Conservation (phyloP, 306 rosid genomes). For the Mucuna pruriens region DNA sequence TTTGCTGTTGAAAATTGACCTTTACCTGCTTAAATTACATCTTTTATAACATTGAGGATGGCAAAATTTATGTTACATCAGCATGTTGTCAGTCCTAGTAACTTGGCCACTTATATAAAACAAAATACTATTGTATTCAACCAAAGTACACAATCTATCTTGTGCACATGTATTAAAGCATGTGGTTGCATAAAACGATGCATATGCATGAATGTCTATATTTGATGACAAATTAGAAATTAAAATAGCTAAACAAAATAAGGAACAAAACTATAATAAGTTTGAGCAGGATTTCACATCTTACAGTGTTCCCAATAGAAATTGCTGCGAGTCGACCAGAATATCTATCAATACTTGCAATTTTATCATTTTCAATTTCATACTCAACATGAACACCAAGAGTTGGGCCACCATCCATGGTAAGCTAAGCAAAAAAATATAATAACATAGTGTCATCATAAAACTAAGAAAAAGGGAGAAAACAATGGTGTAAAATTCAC, state of each 20-base stretch:
- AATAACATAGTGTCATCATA: slow-evolving; percentile 20
- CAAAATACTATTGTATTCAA: not conserved
- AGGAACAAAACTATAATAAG: slow-evolving; percentile 9
- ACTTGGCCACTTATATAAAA: not conserved
- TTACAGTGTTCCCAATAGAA: slow-evolving; percentile 81
- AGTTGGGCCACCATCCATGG: slow-evolving; percentile 88
- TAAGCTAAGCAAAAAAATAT: slow-evolving; percentile 59
- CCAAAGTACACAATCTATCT: not conserved
- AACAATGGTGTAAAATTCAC: slow-evolving; percentile 1
- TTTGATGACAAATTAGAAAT: slow-evolving; percentile 9
- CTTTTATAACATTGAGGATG: not conserved
- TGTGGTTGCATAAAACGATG: not conserved
- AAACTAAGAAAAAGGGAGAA: slow-evolving; percentile 12
- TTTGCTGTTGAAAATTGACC: not conserved
- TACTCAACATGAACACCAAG: slow-evolving; percentile 71
- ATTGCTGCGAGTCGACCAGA: slow-evolving; percentile 72
- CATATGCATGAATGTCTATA: slow-evolving; percentile 15
- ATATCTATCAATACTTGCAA: slow-evolving; percentile 71
- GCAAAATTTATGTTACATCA: not conserved
- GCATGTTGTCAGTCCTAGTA: not conserved
- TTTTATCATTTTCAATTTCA: slow-evolving; percentile 62
- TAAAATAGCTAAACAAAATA: slow-evolving; percentile 1
- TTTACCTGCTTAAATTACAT: not conserved
- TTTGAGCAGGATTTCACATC: slow-evolving; percentile 46
- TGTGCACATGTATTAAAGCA: not conserved